Evolutionary conservation across 2,329 filamentous ascomycete species (phyloP).

Genomic region (Podosphaera fusca): DNA sequence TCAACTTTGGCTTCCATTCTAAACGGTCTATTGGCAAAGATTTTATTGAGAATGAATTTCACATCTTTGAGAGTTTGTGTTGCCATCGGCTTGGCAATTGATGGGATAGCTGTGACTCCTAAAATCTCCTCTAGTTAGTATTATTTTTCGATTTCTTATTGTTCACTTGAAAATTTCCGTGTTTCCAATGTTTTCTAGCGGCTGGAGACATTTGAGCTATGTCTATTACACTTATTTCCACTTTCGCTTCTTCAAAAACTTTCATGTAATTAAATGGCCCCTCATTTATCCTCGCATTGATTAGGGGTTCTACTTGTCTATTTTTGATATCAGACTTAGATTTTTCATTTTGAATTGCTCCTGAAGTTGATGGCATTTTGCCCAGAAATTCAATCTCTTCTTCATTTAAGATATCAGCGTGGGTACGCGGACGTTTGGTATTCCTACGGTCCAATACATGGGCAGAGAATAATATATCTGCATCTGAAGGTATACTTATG

Average conservation of each 20-base stretch:
- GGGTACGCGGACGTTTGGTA: not conserved
- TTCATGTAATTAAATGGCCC: not conserved
- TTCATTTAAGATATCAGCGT: not conserved
- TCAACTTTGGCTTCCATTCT: no score
- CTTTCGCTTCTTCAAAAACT: not conserved
- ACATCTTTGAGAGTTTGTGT: no score
- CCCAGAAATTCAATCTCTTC: not conserved
- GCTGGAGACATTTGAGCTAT: not conserved
- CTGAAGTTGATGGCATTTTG: not conserved
- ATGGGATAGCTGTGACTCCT: no score
- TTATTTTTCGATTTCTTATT: no score
- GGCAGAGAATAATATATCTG: not conserved
- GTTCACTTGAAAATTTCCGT: no score
- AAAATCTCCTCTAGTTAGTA: no score
- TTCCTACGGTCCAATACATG: not conserved
- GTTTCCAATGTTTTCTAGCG: no score
- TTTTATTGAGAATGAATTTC: no score
- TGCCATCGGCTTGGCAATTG: no score
- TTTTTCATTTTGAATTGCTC: not conserved
- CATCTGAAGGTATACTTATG: not conserved
- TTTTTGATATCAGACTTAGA: no score
- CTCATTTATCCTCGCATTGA: not conserved
- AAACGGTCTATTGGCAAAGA: no score
- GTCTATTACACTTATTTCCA: not conserved
- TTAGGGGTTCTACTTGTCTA: no score